Evolutionary conservation across 495 filamentous ascomycete species (phyloP), one percentile per base, ranked within the genome.

Genomic region (Xylaria telfairii): DNA sequence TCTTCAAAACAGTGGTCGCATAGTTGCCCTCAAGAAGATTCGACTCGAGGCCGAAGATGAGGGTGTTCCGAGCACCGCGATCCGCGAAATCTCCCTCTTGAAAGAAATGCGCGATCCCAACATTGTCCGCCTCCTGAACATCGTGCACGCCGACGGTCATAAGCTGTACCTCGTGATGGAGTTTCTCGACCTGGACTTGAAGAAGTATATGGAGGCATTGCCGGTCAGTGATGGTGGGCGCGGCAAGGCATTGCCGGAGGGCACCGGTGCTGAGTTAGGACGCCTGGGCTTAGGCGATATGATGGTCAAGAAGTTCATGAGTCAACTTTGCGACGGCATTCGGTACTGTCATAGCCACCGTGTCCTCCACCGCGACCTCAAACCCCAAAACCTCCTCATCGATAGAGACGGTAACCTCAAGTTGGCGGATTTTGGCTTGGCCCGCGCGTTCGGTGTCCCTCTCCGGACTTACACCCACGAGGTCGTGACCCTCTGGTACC

Each of bases 201-300:
- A 99, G 85, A 97, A 97, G 81, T 98, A 98, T 84, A 98, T 99
- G 96, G 96, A 99, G 82, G 90, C 95, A 49, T 89, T 99, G 57
- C 96, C 96, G 8, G 88, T 96, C 56, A 92, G 89, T 74, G 92
- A 98, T 77, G 95, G 95, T 72, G 95, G 94, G 32, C 88, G 94
- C 54, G 95, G 94, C 69, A 96, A 94, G 83, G 87, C 94, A 39
- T 84, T 98, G 26, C 94, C 94, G 9, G 92, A 97, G 73, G 93
- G 93, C 21, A 87, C 90, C 26, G 87, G 87, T 34, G 79, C 87
- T n/a, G 87, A 88, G 72, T 81, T 92, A 51, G 86, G 87, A 74
- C 84, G 86, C 44, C 82, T 97, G 75, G 96, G 96, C 12, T 83
- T 99, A 37, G 96, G 95, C 44, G 89, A 92, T 34, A 88, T 86